Percentiles rank a stretch among this genome's conserved stretches.
These are phyloP conservation scores for Colletotrichum tabaci DNA, from an alignment of 2,329 filamentous ascomycete species.

Conservation along the genomic window DNA sequence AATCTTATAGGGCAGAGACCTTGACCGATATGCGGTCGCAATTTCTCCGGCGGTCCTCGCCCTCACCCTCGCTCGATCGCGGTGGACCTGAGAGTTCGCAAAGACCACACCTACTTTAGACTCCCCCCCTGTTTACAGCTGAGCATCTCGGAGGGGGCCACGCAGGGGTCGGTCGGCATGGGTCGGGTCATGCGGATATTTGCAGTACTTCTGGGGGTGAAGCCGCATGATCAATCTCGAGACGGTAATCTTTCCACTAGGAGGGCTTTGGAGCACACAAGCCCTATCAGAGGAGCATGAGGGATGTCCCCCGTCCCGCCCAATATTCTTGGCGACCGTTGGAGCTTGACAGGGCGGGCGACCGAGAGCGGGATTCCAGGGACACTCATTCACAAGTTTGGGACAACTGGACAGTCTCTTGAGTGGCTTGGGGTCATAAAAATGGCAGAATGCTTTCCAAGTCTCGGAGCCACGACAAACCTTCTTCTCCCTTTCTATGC, in stretches of 20 bases:
- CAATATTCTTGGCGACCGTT: too few species aligned
- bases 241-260: not conserved
- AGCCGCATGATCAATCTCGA: too few species aligned
- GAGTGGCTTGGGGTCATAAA: too few species aligned
- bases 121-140: not conserved
- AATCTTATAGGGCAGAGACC: slow-evolving; percentile 11
- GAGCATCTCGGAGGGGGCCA: not conserved
- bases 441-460: too few species aligned
- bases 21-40: not conserved
- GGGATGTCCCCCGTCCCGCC: too few species aligned
- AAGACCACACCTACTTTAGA: too few species aligned
- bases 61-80: not conserved
- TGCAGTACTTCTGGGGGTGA: not conserved
- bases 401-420: too few species aligned
- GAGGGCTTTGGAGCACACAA: not conserved
- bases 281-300: not conserved
- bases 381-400: too few species aligned
- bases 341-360: too few species aligned
- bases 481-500: too few species aligned
- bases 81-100: not conserved
- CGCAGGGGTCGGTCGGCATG: not conserved
- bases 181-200: not conserved
- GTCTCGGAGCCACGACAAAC: too few species aligned
- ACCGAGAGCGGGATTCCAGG: too few species aligned
- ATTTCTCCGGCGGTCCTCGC: not conserved